These are phyloP conservation scores for Tympanopsis confertula DNA, from an alignment of 2,329 filamentous ascomycete genomes.

Conservation along the genomic window DNA sequence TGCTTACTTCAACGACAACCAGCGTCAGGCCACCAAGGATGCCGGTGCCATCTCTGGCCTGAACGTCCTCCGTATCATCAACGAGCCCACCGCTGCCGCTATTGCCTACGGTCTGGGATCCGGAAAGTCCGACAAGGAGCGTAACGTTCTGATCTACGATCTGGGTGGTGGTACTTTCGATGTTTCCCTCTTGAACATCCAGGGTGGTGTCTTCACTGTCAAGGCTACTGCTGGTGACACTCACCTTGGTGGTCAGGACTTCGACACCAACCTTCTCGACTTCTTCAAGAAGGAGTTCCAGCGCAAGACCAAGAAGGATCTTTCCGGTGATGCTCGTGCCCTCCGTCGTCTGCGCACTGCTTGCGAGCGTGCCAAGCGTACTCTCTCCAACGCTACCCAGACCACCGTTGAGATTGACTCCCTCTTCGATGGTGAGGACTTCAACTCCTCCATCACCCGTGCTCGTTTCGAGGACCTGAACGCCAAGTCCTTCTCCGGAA, in stretches of 20 bases:
- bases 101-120: slow-evolving; percentile 96
- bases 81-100: slow-evolving; percentile 95
- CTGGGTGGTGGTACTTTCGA: slow-evolving; percentile 99
- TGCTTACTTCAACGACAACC: slow-evolving; percentile 99
- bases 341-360: slow-evolving; percentile 92
- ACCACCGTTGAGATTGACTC: slow-evolving; percentile 98
- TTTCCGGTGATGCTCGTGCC: slow-evolving; percentile 76
- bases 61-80: slow-evolving; percentile 99
- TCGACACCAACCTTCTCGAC: slow-evolving; percentile 89
- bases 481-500: slow-evolving; percentile 86
- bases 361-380: slow-evolving; percentile 99
- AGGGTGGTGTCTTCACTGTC: slow-evolving; percentile 98
- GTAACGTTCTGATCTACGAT: slow-evolving; percentile 99
- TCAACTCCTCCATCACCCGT: slow-evolving; percentile 93
- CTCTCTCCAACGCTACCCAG: slow-evolving; percentile 91
- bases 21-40: slow-evolving; percentile 98
- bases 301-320: slow-evolving; percentile 65
- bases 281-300: slow-evolving; percentile 95
- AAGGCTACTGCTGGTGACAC: slow-evolving; percentile 97
- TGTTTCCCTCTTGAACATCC: slow-evolving; percentile 97
- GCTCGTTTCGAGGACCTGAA: slow-evolving; percentile 98
- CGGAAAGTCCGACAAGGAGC: slow-evolving; percentile 93
- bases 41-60: slow-evolving; percentile 94
- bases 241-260: slow-evolving; percentile 89
- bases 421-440: slow-evolving; percentile 94